phyloP scores from a whole-genome alignment of 2,329 filamentous ascomycete species.

The Curvularia sp. region DNA sequence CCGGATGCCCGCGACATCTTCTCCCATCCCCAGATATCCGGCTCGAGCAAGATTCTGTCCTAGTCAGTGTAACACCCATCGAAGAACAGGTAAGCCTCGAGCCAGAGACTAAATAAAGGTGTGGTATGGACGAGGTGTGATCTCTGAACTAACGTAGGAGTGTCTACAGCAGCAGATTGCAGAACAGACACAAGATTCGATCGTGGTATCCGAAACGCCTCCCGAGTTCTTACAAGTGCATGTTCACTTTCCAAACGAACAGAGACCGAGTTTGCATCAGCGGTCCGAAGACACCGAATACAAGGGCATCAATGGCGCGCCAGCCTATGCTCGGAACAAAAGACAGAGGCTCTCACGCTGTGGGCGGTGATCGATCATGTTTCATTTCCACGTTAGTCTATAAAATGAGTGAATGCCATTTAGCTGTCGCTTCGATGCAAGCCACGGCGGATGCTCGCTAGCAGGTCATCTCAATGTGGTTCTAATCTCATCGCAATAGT shows the following conservation, averaged over 20 bases:
- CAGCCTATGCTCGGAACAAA: not conserved
- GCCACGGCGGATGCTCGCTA: too few relatives aligned
- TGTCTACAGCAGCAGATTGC: not conserved
- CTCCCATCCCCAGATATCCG: not conserved
- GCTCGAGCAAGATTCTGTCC: not conserved
- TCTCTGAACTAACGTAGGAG: not conserved
- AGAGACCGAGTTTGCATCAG: not conserved
- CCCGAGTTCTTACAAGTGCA: constrained; percentile 4
- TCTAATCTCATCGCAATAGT: too few relatives aligned
- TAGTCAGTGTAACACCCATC: constrained; percentile 11
- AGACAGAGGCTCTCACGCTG: not conserved
- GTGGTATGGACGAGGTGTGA: not conserved
- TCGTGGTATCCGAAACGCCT: constrained; percentile 20
- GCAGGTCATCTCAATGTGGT: too few relatives aligned
- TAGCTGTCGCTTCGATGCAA: too few relatives aligned
- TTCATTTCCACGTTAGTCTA: not conserved
- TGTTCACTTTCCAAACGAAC: not conserved
- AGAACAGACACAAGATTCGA: constrained; percentile 2
- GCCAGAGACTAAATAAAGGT: not conserved
- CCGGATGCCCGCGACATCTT: not conserved
- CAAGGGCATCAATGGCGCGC: not conserved
- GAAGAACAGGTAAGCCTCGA: not conserved
- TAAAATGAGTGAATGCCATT: not conserved
- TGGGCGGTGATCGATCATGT: not conserved
- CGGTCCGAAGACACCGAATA: not conserved